These are phyloP conservation scores for Lasiodiplodia sp. DNA, from an alignment of 2,329 filamentous ascomycete species.

Conservation along the genomic window DNA sequence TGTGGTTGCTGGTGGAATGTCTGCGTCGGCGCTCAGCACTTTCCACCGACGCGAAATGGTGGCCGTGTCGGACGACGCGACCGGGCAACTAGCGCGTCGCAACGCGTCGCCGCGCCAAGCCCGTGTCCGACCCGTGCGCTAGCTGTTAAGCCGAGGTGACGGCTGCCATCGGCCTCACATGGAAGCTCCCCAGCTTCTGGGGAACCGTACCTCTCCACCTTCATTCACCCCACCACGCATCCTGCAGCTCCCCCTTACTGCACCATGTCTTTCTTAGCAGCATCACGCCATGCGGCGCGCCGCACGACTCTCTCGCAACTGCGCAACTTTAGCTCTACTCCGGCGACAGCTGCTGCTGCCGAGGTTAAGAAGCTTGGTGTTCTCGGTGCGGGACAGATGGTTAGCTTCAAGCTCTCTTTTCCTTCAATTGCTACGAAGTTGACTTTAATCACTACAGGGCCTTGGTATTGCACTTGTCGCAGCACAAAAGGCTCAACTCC, in stretches of 20 bases:
- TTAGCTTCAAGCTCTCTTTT: conserved; percentile 50
- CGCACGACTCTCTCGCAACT: conserved; percentile 41
- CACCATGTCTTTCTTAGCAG: conserved; percentile 43
- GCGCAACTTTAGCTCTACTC: conserved; percentile 72
- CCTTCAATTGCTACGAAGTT: conserved; percentile 32
- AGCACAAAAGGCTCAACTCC: conserved; percentile 80
- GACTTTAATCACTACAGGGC: conserved; percentile 65
- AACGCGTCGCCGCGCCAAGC: conserved; percentile 16
- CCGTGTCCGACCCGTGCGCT: neutral
- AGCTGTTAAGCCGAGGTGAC: conserved; percentile 24
- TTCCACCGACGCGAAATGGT: neutral
- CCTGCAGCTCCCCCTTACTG: neutral
- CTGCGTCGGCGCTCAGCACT: conserved; percentile 12
- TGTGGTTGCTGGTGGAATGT: conserved; percentile 5
- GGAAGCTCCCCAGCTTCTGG: conserved; percentile 9
- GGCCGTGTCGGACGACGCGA: conserved; percentile 24
- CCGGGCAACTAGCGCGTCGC: conserved; percentile 10
- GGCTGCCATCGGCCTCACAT: conserved; percentile 23
- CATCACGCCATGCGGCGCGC: conserved; percentile 40
- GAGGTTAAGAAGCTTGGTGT: conserved; percentile 90
- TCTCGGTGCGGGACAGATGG: conserved; percentile 95
- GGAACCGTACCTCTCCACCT: conserved; percentile 5
- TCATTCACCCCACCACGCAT: neutral
- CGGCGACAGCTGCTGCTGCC: conserved; percentile 64
- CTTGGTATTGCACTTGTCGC: conserved; percentile 95